phyloP scores from a whole-genome alignment of 2,329 filamentous ascomycete species.

The Neocatenulostroma microsporum region DNA sequence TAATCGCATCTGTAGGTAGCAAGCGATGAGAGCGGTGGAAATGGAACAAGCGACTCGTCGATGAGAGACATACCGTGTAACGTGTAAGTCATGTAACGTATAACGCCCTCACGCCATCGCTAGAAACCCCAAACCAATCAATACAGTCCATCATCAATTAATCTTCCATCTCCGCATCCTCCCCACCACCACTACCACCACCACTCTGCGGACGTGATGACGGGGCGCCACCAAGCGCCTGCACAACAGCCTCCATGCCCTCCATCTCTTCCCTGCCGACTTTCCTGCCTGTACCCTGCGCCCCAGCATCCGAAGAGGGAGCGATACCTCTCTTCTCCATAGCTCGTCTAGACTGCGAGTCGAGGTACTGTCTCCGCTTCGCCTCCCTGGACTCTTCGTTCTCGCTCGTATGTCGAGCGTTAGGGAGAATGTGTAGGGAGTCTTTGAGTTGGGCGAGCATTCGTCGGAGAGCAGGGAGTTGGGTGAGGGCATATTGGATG shows the following conservation, averaged over 20 bases:
- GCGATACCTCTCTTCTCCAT: constrained; percentile 67
- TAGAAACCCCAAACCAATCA: no score
- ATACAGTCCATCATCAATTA: no score
- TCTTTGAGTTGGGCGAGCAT: constrained; percentile 55
- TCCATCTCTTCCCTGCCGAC: constrained; percentile 29
- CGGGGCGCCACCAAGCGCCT: constrained; percentile 23
- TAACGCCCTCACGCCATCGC: no score
- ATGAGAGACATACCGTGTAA: no score
- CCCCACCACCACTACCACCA: no score
- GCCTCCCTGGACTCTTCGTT: constrained; percentile 47
- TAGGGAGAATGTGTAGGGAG: constrained; percentile 20
- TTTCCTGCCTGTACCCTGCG: constrained; percentile 19
- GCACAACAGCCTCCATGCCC: constrained; percentile 32
- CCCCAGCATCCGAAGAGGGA: constrained; percentile 23
- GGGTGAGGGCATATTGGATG: constrained; percentile 69
- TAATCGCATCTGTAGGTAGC: no score
- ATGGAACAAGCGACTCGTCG: no score
- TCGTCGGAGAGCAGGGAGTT: constrained; percentile 69
- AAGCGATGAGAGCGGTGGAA: no score
- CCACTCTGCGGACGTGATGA: no score
- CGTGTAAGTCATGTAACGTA: no score
- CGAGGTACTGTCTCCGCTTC: constrained; percentile 74
- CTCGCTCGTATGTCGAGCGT: constrained; percentile 27
- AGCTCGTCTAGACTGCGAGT: constrained; percentile 67
- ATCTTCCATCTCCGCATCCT: no score